phyloP scores from a whole-genome alignment of 192 early-diverging fungal genomes.

The Coemansia brasiliensis region DNA sequence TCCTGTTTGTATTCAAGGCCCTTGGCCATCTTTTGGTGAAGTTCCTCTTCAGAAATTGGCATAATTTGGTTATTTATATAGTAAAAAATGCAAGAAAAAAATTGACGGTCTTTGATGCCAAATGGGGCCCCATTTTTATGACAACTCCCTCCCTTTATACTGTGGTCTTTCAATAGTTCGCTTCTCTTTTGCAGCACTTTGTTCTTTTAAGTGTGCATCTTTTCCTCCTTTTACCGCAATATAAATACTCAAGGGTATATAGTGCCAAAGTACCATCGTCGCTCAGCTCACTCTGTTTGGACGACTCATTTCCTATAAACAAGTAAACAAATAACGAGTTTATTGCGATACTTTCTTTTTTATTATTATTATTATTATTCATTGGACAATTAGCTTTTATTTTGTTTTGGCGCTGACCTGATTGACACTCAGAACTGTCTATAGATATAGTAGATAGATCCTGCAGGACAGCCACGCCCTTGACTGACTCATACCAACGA shows the following conservation, averaged over 20 bases:
- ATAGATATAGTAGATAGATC: constrained; percentile 8
- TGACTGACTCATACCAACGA: constrained; percentile 2
- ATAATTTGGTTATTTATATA: background rate
- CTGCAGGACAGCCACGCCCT: constrained; percentile 3
- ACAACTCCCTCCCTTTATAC: no score
- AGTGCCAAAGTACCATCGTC: background rate
- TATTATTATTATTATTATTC: background rate
- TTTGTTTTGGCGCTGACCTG: no score
- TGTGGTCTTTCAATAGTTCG: background rate
- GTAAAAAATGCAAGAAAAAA: no score
- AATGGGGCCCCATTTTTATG: no score
- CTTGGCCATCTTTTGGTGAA: constrained; percentile 19
- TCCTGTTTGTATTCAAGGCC: constrained; percentile 38
- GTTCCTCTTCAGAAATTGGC: constrained; percentile 8
- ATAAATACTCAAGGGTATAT: background rate
- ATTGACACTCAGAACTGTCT: background rate
- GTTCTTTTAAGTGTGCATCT: background rate
- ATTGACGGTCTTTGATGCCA: no score
- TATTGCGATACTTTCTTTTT: background rate
- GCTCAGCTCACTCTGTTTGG: background rate
- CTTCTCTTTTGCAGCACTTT: background rate
- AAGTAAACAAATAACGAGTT: constrained; percentile 4
- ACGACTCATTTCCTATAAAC: background rate
- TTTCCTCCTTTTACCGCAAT: background rate
- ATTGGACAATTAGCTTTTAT: background rate